phyloP scores from a whole-genome alignment of 768 basidiomycete species.

The Suillus subaureus region DNA sequence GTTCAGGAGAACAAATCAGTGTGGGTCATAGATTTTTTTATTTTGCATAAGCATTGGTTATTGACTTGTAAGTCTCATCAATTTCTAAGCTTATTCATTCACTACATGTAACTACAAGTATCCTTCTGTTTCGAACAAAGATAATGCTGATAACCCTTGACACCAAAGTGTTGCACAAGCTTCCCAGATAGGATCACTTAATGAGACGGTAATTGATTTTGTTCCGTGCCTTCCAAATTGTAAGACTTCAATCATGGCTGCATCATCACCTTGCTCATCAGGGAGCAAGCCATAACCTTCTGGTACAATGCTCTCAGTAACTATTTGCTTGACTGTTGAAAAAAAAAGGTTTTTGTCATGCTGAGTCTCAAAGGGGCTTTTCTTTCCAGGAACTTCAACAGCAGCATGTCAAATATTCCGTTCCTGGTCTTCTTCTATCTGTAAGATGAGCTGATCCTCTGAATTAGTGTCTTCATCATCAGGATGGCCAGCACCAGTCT shows the following conservation, averaged over 20 bases:
- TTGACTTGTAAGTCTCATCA: background rate
- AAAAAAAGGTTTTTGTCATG: constrained; percentile 1
- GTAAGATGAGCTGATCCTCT: constrained; percentile 10
- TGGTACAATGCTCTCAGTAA: constrained; percentile 3
- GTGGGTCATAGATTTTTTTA: background rate
- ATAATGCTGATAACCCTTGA: constrained; percentile 13
- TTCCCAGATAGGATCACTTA: constrained; percentile 16
- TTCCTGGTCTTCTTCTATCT: constrained; percentile 2
- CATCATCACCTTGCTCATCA: constrained; percentile 15
- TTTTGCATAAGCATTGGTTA: background rate
- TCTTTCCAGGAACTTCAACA: constrained; percentile 3
- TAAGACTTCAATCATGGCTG: constrained; percentile 15
- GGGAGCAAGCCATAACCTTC: constrained; percentile 16
- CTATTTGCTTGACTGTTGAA: constrained; percentile 7
- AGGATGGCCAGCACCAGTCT: constrained; percentile 17
- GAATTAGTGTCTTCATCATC: constrained; percentile 7
- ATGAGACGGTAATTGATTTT: constrained; percentile 11
- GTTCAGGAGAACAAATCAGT: background rate
- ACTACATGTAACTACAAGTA: background rate
- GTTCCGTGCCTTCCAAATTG: constrained; percentile 3
- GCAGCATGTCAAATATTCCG: constrained; percentile 7
- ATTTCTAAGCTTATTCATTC: background rate
- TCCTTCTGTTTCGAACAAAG: background rate
- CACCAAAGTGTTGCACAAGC: constrained; percentile 18
- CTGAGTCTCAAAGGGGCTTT: constrained; percentile 15